Evolutionary conservation across 345 rosid species (phyloP).

Genomic region (Hypericum androsaemum): DNA sequence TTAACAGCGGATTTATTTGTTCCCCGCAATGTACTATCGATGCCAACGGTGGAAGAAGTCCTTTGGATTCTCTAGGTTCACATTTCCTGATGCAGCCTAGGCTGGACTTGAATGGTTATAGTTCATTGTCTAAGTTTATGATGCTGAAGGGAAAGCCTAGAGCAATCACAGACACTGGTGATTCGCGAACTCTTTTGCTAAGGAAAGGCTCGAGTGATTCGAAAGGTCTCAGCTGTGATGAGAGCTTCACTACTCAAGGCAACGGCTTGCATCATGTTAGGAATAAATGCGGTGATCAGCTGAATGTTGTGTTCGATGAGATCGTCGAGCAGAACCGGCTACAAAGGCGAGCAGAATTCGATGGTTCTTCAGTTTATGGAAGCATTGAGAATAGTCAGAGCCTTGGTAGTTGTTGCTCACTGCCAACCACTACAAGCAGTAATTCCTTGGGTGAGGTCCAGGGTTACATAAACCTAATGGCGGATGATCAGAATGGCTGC

Average conservation of each 20-base stretch:
- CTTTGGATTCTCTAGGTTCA: slow-evolving; percentile 11
- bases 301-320: slow-evolving; percentile 21
- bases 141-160: slow-evolving; percentile 16
- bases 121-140: slow-evolving; percentile 10
- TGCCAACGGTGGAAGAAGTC: slow-evolving; percentile 13
- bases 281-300: slow-evolving; percentile 11
- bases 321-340: slow-evolving; percentile 10
- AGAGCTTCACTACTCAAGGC: slow-evolving; percentile 33
- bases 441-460: slow-evolving; percentile 26
- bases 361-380: slow-evolving; percentile 11
- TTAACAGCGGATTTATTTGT: slow-evolving; percentile 11
- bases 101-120: slow-evolving; percentile 11
- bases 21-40: slow-evolving; percentile 17
- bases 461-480: slow-evolving; percentile 30
- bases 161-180: slow-evolving; percentile 16
- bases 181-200: slow-evolving; percentile 20
- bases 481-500: slow-evolving; percentile 43
- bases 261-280: slow-evolving; percentile 13
- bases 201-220: slow-evolving; percentile 13
- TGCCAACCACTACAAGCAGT: slow-evolving; percentile 16
- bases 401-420: slow-evolving; percentile 5
- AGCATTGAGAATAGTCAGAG: slow-evolving; percentile 15
- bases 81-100: slow-evolving; percentile 13
- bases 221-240: slow-evolving; percentile 23
- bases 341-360: slow-evolving; percentile 19